A percentile compares a stretch with the other conserved stretches of the same genome.
Evolutionary conservation across 2,329 filamentous ascomycete species (phyloP).

Genomic region (Fusarium keratoplasticum): DNA sequence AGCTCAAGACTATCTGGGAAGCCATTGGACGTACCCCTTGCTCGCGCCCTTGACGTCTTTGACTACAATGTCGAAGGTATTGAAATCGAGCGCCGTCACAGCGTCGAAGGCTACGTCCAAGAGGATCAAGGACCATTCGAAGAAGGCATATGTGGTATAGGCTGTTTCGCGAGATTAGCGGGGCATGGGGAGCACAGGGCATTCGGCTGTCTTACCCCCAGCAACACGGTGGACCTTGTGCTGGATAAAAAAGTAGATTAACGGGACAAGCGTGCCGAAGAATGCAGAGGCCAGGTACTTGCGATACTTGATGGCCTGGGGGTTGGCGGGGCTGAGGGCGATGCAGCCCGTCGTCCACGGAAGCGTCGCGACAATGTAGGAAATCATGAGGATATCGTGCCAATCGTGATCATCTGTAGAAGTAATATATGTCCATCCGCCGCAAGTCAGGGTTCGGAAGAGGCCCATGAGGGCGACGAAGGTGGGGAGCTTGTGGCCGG

Average conservation of each 20-base stretch:
- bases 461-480: conserved; percentile 83
- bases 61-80: conserved; percentile 86
- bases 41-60: conserved; percentile 89
- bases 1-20: conserved; percentile 79
- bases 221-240: conserved; percentile 96
- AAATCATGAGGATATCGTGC: conserved; percentile 99
- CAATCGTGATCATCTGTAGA: conserved; percentile 98
- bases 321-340: conserved; percentile 86
- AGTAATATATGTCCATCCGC: conserved; percentile 98
- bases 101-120: conserved; percentile 98
- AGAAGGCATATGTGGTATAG: conserved; percentile 97
- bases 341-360: conserved; percentile 96
- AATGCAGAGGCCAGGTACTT: conserved; percentile 87
- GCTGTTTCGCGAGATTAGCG: conserved; percentile 64
- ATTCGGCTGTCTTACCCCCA: conserved; percentile 74
- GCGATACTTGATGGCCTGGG: conserved; percentile 85
- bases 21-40: conserved; percentile 98
- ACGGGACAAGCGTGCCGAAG: conserved; percentile 88
- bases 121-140: conserved; percentile 95
- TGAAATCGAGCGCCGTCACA: conserved; percentile 92
- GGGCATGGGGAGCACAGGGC: neutral
- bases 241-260: conserved; percentile 98
- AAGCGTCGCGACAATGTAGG: conserved; percentile 91
- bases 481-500: conserved; percentile 81
- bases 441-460: conserved; percentile 91